Conservation (phyloP, 2,329 filamentous ascomycete genomes). For the Biscogniauxia marginata region DNA sequence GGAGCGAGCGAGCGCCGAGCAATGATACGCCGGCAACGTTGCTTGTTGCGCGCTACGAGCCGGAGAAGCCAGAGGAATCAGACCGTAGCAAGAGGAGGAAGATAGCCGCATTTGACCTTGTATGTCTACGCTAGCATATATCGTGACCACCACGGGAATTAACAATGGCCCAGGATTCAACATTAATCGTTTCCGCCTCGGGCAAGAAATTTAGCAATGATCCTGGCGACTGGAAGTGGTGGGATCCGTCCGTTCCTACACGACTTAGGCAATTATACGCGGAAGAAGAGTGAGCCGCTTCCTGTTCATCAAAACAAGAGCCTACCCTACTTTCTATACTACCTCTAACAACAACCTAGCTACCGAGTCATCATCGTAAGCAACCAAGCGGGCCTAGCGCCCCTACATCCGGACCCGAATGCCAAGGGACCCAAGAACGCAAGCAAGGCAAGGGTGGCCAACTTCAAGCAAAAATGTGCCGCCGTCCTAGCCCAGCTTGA, state of each 20-base stretch:
- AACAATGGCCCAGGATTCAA: slow-evolving; percentile 66
- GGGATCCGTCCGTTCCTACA: slow-evolving; percentile 68
- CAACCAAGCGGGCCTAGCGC: slow-evolving; percentile 81
- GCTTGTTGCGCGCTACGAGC: slow-evolving; percentile 70
- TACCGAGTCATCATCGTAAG: slow-evolving; percentile 78
- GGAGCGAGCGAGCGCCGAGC: slow-evolving; percentile 62
- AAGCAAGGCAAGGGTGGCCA: slow-evolving; percentile 61
- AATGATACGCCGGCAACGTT: slow-evolving; percentile 56
- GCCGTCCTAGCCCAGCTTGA: slow-evolving; percentile 70
- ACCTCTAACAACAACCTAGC: slow-evolving; percentile 39
- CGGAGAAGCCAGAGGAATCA: slow-evolving; percentile 36
- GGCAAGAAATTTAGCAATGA: slow-evolving; percentile 74
- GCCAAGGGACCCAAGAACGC: slow-evolving; percentile 56
- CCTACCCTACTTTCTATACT: no score
- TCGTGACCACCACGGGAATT: slow-evolving; percentile 3
- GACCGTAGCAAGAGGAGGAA: slow-evolving; percentile 46
- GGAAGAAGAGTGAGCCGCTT: slow-evolving; percentile 58
- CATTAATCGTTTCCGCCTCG: slow-evolving; percentile 75
- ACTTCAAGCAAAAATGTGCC: slow-evolving; percentile 80
- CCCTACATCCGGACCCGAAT: slow-evolving; percentile 71
- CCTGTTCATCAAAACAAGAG: background rate
- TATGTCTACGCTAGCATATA: slow-evolving; percentile 29
- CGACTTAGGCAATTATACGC: slow-evolving; percentile 64
- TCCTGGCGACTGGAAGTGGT: slow-evolving; percentile 91
- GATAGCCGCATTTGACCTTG: slow-evolving; percentile 70